Evolutionary conservation across 2,329 filamentous ascomycete genomes (phyloP), one percentile per base, ranked within the genome.

Genomic region (Colletotrichum sp.): DNA sequence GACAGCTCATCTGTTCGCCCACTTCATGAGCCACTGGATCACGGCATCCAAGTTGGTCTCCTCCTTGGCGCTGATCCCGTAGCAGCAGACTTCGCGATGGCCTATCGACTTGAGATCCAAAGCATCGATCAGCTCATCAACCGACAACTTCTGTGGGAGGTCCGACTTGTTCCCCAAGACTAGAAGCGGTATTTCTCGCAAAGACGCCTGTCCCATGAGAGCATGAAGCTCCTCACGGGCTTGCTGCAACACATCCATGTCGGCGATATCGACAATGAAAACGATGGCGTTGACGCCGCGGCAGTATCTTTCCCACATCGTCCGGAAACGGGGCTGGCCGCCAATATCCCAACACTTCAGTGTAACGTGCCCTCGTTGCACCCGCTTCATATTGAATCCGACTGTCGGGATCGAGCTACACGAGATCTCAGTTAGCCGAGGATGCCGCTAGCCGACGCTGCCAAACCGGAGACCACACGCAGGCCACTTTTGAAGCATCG

Each of bases 241-340:
- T 77, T 95, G 92, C 10, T 95, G 94, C 75, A 99, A 90, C 73
- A 95, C 92, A 69, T 92, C 91, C 78, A 91, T 90, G 85, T 99
- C 97, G 80, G 96, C 96, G 79, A 98, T 98, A 85, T 99, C 97
- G 82, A 99, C 96, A 84, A 99, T 98, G 87, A 98, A 99, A 79
- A 99, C 95, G 80, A 99, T 98, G 80, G 96, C 96, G 87, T 98
- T 98, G 80, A 99, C 97, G 68, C 96, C 97, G 78, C 96, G 95
- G 87, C 97, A 99, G 86, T 99, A 99, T 83, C 97, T 91, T 89
- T 99, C 97, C 97, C 97, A 99, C 97, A 99, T 99, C 80, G 95
- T 95, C 82, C 97, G 95, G 88, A 99, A 99, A 79, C 96, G 92
- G 81, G 97, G 96, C 87, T 99, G 97, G 70, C 97, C 97, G 80